Evolutionary conservation across 441 rosid genomes (phyloP).

Genomic region (Eruca vesicaria): DNA sequence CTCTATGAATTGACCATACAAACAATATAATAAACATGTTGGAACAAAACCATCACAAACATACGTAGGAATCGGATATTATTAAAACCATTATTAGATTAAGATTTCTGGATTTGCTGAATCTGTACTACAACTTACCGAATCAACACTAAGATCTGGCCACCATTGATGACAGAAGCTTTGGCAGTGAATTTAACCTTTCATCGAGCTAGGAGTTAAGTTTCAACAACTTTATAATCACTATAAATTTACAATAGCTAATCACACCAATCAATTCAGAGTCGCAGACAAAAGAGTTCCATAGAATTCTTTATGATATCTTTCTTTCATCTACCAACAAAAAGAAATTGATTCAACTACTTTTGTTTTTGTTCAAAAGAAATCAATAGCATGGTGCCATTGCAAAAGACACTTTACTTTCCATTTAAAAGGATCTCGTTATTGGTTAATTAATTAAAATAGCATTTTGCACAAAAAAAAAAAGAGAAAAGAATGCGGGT

Average conservation of each 20-base stretch:
- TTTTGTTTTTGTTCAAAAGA: neutral
- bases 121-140: neutral
- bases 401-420: neutral
- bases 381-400: neutral
- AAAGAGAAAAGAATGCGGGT: neutral
- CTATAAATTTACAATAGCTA: neutral
- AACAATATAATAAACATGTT: constrained; percentile 12
- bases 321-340: neutral
- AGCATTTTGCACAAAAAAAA: neutral
- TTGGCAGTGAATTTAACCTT: neutral
- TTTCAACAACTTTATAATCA: neutral
- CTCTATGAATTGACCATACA: constrained; percentile 27
- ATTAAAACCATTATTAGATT: neutral
- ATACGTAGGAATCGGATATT: neutral
- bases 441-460: neutral
- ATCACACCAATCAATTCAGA: neutral
- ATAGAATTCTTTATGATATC: neutral
- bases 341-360: neutral
- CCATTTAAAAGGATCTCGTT: neutral
- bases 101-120: neutral
- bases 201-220: neutral
- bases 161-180: neutral
- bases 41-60: neutral
- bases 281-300: neutral
- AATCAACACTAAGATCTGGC: neutral